Evolutionary conservation across 208 protist species (phyloP).

Genomic region (Polymyxa betae): DNA sequence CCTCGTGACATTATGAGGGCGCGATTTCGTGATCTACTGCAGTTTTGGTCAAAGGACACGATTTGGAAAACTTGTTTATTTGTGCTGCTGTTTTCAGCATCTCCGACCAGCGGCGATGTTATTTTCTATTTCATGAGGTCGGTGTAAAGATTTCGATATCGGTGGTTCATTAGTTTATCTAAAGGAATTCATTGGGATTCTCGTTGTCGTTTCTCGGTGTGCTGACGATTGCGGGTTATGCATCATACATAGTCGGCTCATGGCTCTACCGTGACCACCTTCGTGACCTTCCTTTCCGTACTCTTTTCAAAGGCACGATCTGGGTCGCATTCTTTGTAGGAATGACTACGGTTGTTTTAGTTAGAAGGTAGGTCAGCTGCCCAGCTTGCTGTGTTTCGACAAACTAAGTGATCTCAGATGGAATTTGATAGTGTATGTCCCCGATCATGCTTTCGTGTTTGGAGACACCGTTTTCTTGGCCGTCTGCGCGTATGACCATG

Average conservation of each 20-base stretch:
- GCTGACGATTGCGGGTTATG: background rate
- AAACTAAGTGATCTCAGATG: too few species aligned
- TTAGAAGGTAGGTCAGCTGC: too few species aligned
- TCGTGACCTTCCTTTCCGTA: background rate
- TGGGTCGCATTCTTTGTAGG: background rate
- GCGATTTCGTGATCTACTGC: background rate
- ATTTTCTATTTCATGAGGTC: constrained; percentile 15
- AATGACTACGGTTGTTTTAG: background rate
- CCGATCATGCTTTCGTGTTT: background rate
- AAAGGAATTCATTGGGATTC: background rate
- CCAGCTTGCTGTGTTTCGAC: too few species aligned
- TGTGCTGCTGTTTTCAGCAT: background rate
- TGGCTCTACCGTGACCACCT: background rate
- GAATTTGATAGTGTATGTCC: background rate
- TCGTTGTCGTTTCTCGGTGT: constrained; percentile 5
- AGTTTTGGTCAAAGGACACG: background rate
- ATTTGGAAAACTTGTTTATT: background rate
- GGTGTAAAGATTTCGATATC: background rate
- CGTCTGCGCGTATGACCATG: too few species aligned
- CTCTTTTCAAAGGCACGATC: background rate
- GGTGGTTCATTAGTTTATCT: background rate
- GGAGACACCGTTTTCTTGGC: background rate
- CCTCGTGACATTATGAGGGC: background rate
- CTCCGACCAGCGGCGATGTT: background rate
- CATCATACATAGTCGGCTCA: background rate